A percentile compares a stretch with the other conserved stretches of the same genome.
These are phyloP conservation scores for Aspergillus pseudoviridinutans DNA, from an alignment of 2,329 filamentous ascomycete genomes.

Conservation along the genomic window DNA sequence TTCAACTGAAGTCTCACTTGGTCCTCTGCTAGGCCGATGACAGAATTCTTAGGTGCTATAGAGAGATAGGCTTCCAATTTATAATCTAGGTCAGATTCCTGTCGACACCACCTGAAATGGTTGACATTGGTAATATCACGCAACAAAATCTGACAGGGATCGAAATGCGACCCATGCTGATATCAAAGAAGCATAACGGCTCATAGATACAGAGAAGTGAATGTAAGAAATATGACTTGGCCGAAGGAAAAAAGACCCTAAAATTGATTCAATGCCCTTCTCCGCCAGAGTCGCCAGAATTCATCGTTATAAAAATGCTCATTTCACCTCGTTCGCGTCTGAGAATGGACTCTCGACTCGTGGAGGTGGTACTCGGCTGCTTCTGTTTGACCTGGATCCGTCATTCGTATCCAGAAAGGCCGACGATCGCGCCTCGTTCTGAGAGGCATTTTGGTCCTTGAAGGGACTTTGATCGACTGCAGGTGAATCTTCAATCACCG, in stretches of 20 bases:
- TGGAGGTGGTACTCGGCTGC: conserved; percentile 24
- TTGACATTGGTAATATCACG: background rate
- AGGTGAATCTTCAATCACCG: conserved; percentile 28
- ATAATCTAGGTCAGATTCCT: background rate
- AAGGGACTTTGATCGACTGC: conserved; percentile 25
- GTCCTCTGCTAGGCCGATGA: no score
- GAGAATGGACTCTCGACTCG: conserved; percentile 42
- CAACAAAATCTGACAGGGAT: background rate
- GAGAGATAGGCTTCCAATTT: no score
- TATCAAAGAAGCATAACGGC: conserved; percentile 3
- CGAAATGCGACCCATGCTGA: background rate
- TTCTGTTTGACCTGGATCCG: conserved; percentile 27
- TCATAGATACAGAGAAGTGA: conserved; percentile 26
- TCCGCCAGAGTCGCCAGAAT: background rate
- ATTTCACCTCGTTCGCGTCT: conserved; percentile 42
- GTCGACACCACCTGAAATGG: background rate
- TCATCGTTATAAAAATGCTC: conserved; percentile 9
- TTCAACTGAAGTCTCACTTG: no score
- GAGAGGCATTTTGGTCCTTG: conserved; percentile 22
- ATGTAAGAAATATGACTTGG: conserved; percentile 1
- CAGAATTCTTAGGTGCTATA: no score
- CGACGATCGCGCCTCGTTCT: conserved; percentile 19
- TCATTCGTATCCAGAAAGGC: conserved; percentile 13
- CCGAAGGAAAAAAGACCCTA: background rate
- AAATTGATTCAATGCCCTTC: background rate